Conservation (phyloP, 2,329 filamentous ascomycete species). For the Colletotrichum sp. region DNA sequence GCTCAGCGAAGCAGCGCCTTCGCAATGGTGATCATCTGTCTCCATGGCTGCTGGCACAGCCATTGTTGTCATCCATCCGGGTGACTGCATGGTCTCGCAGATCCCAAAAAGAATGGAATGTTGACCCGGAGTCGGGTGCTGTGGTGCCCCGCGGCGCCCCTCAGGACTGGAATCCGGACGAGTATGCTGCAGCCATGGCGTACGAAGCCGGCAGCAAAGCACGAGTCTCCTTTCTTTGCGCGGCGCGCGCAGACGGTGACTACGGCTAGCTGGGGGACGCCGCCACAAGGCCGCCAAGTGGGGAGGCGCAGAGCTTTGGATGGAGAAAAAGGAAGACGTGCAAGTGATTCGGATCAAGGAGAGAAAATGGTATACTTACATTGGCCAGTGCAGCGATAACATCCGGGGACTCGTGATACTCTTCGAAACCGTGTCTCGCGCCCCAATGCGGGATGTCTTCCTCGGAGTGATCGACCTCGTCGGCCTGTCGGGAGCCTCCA, state of each 20-base stretch:
- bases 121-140: background rate
- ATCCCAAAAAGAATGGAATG: background rate
- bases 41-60: background rate
- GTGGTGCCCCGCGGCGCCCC: background rate
- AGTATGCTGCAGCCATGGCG: background rate
- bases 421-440: conserved; percentile 86
- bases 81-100: background rate
- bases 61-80: background rate
- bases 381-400: conserved; percentile 85
- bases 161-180: background rate
- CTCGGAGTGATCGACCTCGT: conserved; percentile 46
- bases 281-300: background rate
- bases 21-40: background rate
- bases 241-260: background rate
- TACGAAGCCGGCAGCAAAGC: background rate
- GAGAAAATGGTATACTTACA: conserved; percentile 54
- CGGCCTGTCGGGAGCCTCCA: conserved; percentile 41
- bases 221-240: background rate
- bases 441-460: conserved; percentile 59
- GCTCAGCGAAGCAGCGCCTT: background rate
- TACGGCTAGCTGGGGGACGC: background rate
- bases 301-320: background rate
- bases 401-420: conserved; percentile 89
- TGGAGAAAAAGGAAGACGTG: conserved; percentile 1
- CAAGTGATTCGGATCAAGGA: background rate